A percentile compares a stretch with the other conserved stretches of the same genome.
Conservation (phyloP, 805 yeast species). For the Metschnikowia henanensis region DNA sequence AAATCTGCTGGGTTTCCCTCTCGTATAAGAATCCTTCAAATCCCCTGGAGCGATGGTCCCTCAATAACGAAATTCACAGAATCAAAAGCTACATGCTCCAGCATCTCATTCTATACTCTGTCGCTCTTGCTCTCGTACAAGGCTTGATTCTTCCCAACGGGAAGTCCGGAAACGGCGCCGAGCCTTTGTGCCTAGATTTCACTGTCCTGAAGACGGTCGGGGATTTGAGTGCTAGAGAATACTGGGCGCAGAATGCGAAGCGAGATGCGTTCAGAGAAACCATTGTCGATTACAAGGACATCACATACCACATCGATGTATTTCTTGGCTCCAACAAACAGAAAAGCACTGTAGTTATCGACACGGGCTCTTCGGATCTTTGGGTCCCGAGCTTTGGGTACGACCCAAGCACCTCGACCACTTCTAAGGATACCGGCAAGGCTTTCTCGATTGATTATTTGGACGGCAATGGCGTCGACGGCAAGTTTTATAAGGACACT, state of each 20-base stretch:
- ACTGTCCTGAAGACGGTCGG: constrained; percentile 8
- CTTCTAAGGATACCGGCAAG: constrained; percentile 9
- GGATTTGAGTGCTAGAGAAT: constrained; percentile 1
- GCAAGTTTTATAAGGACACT: constrained; percentile 12
- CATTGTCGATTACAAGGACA: constrained; percentile 10
- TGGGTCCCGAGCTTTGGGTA: constrained; percentile 27
- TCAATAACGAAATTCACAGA: too few relatives aligned
- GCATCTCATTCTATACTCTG: neutral
- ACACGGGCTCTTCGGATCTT: constrained; percentile 44
- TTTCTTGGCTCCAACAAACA: constrained; percentile 29
- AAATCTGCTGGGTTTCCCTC: neutral
- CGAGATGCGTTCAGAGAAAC: constrained; percentile 9
- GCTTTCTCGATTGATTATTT: constrained; percentile 9
- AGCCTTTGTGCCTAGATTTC: constrained; percentile 13
- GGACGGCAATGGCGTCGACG: constrained; percentile 7
- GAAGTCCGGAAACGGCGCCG: neutral
- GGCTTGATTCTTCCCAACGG: constrained; percentile 1
- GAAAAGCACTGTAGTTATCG: constrained; percentile 32
- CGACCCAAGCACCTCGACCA: constrained; percentile 4
- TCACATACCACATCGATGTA: constrained; percentile 12
- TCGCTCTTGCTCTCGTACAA: constrained; percentile 6
- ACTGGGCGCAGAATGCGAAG: constrained; percentile 2
- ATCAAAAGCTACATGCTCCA: constrained; percentile 8
- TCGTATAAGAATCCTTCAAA: neutral
- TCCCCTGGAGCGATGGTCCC: too few relatives aligned